Evolutionary conservation across 1,284 basidiomycete species (phyloP), one percentile per base, ranked within the genome.

Genomic region (Caloboletus inedulis): DNA sequence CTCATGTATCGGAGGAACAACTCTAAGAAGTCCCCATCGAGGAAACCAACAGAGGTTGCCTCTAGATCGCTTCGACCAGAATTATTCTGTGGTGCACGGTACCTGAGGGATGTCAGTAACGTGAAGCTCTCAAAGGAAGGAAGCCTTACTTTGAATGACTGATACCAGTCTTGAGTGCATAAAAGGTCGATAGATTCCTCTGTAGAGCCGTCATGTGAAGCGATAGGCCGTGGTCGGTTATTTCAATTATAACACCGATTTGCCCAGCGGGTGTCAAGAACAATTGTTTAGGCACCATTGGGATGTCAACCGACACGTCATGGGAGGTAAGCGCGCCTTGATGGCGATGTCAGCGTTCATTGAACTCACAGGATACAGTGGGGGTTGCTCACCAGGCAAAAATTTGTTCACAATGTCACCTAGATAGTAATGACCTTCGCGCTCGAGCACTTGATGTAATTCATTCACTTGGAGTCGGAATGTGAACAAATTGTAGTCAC

Each of bases 11-110:
- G 31, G 25, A 91, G 73, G 71, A 87, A 85, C 29, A 75, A 72
- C 67, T 94, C 89, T 27, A 95, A 69, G 61, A 94, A 91, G 64
- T 94, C 89, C 3, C 94, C 94, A 60, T 98, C 94, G 27, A 97
- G 75, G 75, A 97, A 94, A 3, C 94, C 94, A 65, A 79, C 70
- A 18, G 81, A 75, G 14, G 75, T 65, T 44, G 70, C 59, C 55
- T 88, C 79, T 48, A 78, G 72, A 65, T 84, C 80, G 62, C 80
- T 77, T 49, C 77, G 70, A 55, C 85, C 78, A 60, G 77, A 62
- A 42, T 71, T 72, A 48, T 74, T 79, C 50, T 79, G 80, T 1
- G 87, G 86, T 3, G 84, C 77, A 43, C 92, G 80, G 70, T 81
- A 91, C 54, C 88, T 91, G 41, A 30, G 3, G 27, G 23, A 23